A percentile compares a stretch with the other conserved stretches of the same genome.
phyloP scores from a whole-genome alignment of 1,139 yeast genomes.

The Lodderomyces theae region DNA sequence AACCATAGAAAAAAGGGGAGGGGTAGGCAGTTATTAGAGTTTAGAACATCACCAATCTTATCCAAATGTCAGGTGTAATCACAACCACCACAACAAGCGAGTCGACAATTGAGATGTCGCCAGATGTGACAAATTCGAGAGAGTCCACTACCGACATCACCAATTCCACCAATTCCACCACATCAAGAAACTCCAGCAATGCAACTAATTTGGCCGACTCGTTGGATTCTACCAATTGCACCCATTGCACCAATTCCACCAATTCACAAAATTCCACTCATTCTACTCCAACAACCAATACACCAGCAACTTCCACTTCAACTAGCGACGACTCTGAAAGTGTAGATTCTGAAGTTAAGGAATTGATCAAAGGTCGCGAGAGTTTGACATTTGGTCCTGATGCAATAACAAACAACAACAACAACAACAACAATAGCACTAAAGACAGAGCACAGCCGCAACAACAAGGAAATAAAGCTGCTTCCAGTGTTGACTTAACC shows the following conservation, averaged over 20 bases:
- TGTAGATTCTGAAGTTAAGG: constrained; percentile 19
- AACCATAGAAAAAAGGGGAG: too few species aligned
- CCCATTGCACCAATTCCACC: neutral
- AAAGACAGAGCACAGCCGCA: too few species aligned
- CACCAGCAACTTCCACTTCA: constrained; percentile 3
- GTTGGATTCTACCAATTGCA: constrained; percentile 13
- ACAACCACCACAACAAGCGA: constrained; percentile 18
- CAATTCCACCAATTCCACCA: constrained; percentile 10
- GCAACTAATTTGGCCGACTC: constrained; percentile 5
- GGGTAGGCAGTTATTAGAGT: neutral
- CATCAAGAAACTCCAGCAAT: neutral
- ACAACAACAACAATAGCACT: too few species aligned
- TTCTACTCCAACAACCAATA: constrained; percentile 1
- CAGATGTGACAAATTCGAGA: constrained; percentile 15
- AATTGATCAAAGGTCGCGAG: constrained; percentile 22
- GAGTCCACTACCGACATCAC: constrained; percentile 10
- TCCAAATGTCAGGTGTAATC: constrained; percentile 15
- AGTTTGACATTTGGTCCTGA: constrained; percentile 22
- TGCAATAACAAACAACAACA: neutral
- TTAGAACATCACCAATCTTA: neutral
- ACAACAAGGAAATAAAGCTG: neutral
- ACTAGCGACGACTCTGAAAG: constrained; percentile 16
- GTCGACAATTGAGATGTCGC: constrained; percentile 14
- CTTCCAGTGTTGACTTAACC: constrained; percentile 6
- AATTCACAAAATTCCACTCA: neutral